A percentile compares a stretch with the other conserved stretches of the same genome.
phyloP scores from a whole-genome alignment of 2,329 filamentous ascomycete genomes.

The Pestalotiopsis sp. region DNA sequence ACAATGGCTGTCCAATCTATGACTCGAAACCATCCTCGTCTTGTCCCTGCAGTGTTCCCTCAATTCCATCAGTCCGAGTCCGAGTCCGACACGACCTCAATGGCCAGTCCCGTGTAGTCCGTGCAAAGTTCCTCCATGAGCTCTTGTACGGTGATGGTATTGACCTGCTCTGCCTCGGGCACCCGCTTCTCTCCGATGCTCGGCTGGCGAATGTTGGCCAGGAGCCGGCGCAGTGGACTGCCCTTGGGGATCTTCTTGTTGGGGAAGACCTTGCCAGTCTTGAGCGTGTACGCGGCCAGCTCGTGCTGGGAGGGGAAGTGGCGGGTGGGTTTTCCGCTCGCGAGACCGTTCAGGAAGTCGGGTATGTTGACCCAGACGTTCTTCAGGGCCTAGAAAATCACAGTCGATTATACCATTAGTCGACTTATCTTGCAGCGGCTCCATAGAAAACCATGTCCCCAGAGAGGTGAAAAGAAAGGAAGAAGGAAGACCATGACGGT shows the following conservation, averaged over 20 bases:
- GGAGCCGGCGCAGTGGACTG: constrained; percentile 39
- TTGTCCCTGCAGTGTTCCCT: no score
- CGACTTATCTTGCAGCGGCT: not conserved
- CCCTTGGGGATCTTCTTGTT: constrained; percentile 42
- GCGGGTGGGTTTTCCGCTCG: constrained; percentile 23
- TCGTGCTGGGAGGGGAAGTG: constrained; percentile 33
- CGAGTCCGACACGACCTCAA: no score
- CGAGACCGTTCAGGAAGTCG: constrained; percentile 45
- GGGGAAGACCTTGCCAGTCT: constrained; percentile 43
- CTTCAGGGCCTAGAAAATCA: constrained; percentile 37
- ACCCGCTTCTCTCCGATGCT: constrained; percentile 1
- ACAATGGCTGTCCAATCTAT: not conserved
- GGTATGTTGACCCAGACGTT: constrained; percentile 48
- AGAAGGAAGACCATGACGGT: not conserved
- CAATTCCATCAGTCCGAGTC: no score
- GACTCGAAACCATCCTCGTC: not conserved
- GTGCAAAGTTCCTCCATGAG: no score
- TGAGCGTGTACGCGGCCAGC: constrained; percentile 38
- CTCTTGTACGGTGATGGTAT: not conserved
- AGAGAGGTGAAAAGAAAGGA: not conserved
- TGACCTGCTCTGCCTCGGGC: not conserved
- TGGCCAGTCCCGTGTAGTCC: no score
- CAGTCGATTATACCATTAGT: not conserved
- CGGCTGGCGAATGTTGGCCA: constrained; percentile 32
- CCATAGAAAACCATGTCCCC: not conserved